These are phyloP conservation scores for Pugionium cornutum DNA, from an alignment of 345 rosid genomes.

Conservation along the genomic window DNA sequence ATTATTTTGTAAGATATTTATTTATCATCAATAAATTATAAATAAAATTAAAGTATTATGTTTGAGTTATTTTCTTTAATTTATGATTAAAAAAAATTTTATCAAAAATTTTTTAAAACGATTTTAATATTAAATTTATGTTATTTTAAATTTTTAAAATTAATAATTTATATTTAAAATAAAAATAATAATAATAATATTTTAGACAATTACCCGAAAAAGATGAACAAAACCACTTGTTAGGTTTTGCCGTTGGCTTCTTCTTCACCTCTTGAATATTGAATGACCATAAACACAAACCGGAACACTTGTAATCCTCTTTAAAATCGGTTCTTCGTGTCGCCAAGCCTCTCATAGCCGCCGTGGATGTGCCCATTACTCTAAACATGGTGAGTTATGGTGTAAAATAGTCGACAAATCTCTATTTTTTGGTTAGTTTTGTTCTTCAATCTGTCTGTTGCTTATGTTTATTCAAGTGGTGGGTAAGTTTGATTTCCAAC, in stretches of 20 bases:
- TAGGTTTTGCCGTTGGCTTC: slow-evolving; percentile 27
- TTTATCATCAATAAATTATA: no score
- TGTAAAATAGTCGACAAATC: neutral
- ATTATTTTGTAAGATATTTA: no score
- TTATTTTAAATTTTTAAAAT: no score
- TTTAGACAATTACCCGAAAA: slow-evolving; percentile 6
- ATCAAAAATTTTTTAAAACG: no score
- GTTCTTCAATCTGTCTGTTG: slow-evolving; percentile 14
- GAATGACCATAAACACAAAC: slow-evolving; percentile 35
- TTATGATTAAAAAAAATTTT: no score
- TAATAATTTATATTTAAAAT: no score
- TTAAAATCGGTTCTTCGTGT: slow-evolving; percentile 38
- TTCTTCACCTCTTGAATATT: slow-evolving; percentile 26
- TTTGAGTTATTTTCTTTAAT: no score
- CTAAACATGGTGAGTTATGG: slow-evolving; percentile 52
- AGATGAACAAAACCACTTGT: slow-evolving; percentile 58
- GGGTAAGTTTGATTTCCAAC: slow-evolving; percentile 17
- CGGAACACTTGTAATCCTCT: slow-evolving; percentile 55
- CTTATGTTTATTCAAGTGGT: no score
- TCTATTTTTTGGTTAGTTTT: slow-evolving; percentile 14
- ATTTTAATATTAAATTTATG: no score
- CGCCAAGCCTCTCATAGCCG: slow-evolving; percentile 56
- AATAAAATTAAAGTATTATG: no score
- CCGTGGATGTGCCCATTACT: slow-evolving; percentile 57
- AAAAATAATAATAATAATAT: no score